Evolutionary conservation across 106 monocot species (phyloP).

Genomic region (Cymbidium sinense): DNA sequence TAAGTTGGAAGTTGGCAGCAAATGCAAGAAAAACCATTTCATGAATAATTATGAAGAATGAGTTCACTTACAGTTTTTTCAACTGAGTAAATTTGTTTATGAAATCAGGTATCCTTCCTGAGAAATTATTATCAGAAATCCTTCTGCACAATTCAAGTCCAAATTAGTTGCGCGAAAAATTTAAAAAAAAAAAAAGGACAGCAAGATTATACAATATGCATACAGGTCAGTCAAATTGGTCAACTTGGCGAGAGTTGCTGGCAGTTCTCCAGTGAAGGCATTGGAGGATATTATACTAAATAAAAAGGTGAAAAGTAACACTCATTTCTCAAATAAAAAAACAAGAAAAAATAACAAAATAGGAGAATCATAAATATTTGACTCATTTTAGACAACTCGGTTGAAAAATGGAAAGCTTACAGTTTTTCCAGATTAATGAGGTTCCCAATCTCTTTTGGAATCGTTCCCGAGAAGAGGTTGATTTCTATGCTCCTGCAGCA

Average conservation of each 20-base stretch:
- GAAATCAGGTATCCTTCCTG: conserved; percentile 64
- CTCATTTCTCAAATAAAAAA: background rate
- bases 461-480: conserved; percentile 49
- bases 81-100: conserved; percentile 27
- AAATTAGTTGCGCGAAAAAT: background rate
- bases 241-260: conserved; percentile 35
- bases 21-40: background rate
- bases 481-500: conserved; percentile 57
- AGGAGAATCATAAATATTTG: background rate
- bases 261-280: conserved; percentile 50
- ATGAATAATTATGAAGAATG: background rate
- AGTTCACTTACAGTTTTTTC: conserved; percentile 54
- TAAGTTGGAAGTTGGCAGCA: background rate
- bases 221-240: conserved; percentile 70
- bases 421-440: conserved; percentile 41
- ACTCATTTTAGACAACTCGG: background rate
- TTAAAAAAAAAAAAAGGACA: background rate
- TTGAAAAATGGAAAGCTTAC: conserved; percentile 17
- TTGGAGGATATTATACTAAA: conserved; percentile 25
- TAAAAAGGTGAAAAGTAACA: background rate
- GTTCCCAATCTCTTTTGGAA: conserved; percentile 41
- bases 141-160: conserved; percentile 29
- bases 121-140: conserved; percentile 48
- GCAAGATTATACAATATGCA: conserved; percentile 19
- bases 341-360: background rate